Evolutionary conservation across 345 rosid species (phyloP).

Genomic region (Murraya koenigii): DNA sequence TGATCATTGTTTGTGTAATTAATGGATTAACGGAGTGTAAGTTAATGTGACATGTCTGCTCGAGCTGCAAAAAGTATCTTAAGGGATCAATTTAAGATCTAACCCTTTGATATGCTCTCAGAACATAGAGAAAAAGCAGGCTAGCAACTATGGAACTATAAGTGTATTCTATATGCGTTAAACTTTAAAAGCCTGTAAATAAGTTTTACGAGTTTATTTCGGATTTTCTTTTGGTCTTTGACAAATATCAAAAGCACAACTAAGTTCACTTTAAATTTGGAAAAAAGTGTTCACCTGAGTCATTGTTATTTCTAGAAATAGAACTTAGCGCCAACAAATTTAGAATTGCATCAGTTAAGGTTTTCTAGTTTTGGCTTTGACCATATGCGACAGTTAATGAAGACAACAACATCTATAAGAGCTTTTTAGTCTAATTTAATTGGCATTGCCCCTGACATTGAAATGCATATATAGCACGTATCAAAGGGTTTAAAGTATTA

Average conservation of each 20-base stretch:
- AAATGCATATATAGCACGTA: too few species aligned
- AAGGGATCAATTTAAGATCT: conserved; percentile 17
- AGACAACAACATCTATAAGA: too few species aligned
- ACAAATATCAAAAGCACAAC: neutral
- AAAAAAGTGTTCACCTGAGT: neutral
- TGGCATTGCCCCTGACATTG: too few species aligned
- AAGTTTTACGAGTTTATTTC: neutral
- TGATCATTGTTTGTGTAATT: neutral
- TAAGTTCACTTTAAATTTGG: neutral
- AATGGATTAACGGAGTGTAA: conserved; percentile 10
- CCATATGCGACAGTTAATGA: too few species aligned
- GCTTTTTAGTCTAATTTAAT: too few species aligned
- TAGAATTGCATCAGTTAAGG: too few species aligned
- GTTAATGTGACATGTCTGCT: conserved; percentile 23
- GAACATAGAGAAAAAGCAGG: neutral
- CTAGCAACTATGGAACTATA: neutral
- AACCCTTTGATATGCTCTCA: conserved; percentile 15
- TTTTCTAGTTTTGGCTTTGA: too few species aligned
- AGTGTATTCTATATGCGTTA: neutral
- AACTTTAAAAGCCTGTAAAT: neutral
- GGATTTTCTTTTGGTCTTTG: neutral
- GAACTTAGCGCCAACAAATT: too few species aligned
- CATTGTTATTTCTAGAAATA: too few species aligned
- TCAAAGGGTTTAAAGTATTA: too few species aligned
- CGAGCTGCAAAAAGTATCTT: conserved; percentile 6